Evolutionary conservation across 306 rosid species (phyloP), one percentile per base, ranked within the genome.

Genomic region (Vigna unguiculata): DNA sequence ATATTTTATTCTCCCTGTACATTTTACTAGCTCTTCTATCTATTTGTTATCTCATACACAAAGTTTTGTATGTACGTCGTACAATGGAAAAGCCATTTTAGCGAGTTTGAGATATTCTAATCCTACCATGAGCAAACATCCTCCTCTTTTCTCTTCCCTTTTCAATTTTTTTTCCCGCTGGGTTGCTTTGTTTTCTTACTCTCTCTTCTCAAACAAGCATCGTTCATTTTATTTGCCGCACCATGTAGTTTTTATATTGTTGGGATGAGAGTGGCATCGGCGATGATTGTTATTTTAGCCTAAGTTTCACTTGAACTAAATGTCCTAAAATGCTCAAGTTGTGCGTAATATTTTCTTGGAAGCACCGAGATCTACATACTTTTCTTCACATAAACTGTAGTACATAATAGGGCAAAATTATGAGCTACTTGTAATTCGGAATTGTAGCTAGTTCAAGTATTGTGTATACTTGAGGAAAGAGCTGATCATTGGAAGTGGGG

Each of bases 61-160:
- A 13, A 60, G 32, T 49, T 85, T 49, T 80, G 61, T 61, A 30
- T 80, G 57, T 61, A 38, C 51, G 45, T 78, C n/a, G 63, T 68
- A 59, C 24, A 53, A 43, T 71, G 36, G 58, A 20, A 57, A 78
- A 67, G 45, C 69, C 58, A 49, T 69, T 48, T 16, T 43, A 46
- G 17, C n/a, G 72, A 65, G 64, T 17, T 63, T 24, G 17, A 14
- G 55, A 69, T 67, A 55, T 69, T 79, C 8, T 9, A 60, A 43
- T 52, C 15, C 67, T 49, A 41, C 25, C 48, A 61, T 68, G 68
- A 60, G 65, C 17, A 79, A 54, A 54, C 34, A 7, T 20, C 22
- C 10, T 38, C 12, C 46, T 32, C 13, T 17, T 60, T 9, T 38
- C 6, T 22, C 17, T 2, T 19, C 36, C n/a, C 14, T 45, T 61